Conservation (phyloP, 108 stramenopile species). For the Aurantiochytrium sp. region DNA sequence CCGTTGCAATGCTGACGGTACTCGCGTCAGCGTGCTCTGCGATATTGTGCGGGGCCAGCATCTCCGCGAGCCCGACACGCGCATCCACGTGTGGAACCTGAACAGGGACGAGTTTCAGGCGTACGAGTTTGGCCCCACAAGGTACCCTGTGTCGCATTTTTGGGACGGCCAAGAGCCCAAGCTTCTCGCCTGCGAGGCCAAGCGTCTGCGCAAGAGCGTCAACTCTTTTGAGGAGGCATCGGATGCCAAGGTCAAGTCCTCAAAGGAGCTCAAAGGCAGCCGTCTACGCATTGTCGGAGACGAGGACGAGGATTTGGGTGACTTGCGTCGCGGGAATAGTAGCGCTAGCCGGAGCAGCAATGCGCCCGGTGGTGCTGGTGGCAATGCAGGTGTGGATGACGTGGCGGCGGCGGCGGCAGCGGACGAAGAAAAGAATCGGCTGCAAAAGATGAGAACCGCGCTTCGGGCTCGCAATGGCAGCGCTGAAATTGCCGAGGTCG, state of each 20-base stretch:
- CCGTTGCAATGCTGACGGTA: slow-evolving; percentile 46
- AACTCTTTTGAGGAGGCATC: slow-evolving; percentile 15
- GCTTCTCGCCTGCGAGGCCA: slow-evolving; percentile 31
- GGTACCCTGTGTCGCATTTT: slow-evolving; percentile 36
- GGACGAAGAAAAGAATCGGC: not conserved
- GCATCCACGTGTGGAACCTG: slow-evolving; percentile 46
- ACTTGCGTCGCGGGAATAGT: not conserved
- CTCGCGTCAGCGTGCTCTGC: slow-evolving; percentile 45
- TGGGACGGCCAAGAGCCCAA: slow-evolving; percentile 50
- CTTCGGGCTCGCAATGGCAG: not conserved
- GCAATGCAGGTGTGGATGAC: not conserved
- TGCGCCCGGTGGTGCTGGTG: not conserved
- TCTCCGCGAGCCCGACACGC: slow-evolving; percentile 43
- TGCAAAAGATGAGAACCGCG: not conserved
- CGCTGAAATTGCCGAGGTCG: not conserved
- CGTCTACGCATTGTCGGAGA: not conserved
- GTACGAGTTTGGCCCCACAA: slow-evolving; percentile 30
- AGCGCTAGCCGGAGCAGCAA: too few species aligned
- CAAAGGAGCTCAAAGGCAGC: not conserved
- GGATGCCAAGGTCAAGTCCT: not conserved
- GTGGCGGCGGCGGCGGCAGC: not conserved
- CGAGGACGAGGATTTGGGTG: not conserved
- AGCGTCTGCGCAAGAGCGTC: slow-evolving; percentile 3
- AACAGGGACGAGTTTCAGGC: slow-evolving; percentile 29
- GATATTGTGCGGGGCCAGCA: slow-evolving; percentile 27